Evolutionary conservation across 2,329 filamentous ascomycete genomes (phyloP).

Genomic region (Lecanicillium sp.): DNA sequence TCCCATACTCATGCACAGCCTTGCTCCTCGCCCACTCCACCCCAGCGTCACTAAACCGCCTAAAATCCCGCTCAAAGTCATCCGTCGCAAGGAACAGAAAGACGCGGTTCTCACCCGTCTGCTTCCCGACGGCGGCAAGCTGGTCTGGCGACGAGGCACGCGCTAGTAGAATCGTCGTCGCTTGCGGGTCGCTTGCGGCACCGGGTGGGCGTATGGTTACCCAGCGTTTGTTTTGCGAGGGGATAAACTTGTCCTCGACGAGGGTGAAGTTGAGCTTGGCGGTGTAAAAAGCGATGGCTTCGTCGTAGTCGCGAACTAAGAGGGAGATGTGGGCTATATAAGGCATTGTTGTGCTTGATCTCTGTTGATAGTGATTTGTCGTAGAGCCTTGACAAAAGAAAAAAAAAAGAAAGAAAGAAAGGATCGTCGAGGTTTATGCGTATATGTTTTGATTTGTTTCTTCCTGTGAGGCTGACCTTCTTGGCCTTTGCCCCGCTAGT

Average conservation of each 20-base stretch:
- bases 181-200: background rate
- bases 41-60: slow-evolving; percentile 1
- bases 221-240: slow-evolving; percentile 10
- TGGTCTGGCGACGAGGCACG: slow-evolving; percentile 9
- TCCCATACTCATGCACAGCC: slow-evolving; percentile 8
- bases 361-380: too few relatives aligned
- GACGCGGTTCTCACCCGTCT: slow-evolving; percentile 10
- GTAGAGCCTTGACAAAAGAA: too few relatives aligned
- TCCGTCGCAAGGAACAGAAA: slow-evolving; percentile 13
- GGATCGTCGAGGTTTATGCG: too few relatives aligned
- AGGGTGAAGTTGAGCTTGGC: slow-evolving; percentile 11
- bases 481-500: too few relatives aligned
- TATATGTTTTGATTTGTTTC: too few relatives aligned
- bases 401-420: too few relatives aligned
- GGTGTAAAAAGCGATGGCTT: slow-evolving; percentile 10
- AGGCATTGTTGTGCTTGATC: slow-evolving; percentile 10
- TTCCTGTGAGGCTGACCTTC: too few relatives aligned
- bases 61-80: slow-evolving; percentile 8
- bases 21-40: slow-evolving; percentile 9
- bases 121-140: slow-evolving; percentile 8
- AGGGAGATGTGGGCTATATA: slow-evolving; percentile 9
- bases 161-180: slow-evolving; percentile 8
- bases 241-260: slow-evolving; percentile 9
- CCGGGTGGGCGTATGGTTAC: slow-evolving; percentile 5
- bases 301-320: slow-evolving; percentile 12